These are phyloP conservation scores for Agrostemma githago DNA, from an alignment of 148 eudicot genomes.

Conservation along the genomic window DNA sequence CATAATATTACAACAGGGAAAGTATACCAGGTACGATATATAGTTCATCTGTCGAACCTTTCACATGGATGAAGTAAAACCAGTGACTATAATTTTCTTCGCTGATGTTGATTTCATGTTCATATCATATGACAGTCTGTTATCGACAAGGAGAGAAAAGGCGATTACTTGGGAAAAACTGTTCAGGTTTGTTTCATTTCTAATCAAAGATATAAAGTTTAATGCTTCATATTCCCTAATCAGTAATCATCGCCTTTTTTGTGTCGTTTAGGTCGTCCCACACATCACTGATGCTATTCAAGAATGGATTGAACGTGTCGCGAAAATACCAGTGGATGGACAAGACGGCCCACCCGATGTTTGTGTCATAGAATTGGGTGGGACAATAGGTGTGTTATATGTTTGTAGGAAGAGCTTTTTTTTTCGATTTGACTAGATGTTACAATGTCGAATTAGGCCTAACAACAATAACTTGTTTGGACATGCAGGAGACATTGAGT, in stretches of 20 bases:
- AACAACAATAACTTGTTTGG: background rate
- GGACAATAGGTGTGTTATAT: slow-evolving; percentile 68
- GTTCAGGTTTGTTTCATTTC: slow-evolving; percentile 58
- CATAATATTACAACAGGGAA: slow-evolving; percentile 95
- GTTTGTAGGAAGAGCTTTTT: slow-evolving; percentile 10
- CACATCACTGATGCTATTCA: slow-evolving; percentile 95
- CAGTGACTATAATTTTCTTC: background rate
- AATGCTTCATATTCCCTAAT: background rate
- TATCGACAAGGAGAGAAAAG: slow-evolving; percentile 86
- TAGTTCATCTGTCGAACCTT: slow-evolving; percentile 18
- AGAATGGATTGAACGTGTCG: slow-evolving; percentile 94
- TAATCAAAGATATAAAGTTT: background rate
- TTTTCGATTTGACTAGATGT: background rate
- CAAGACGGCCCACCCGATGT: slow-evolving; percentile 92
- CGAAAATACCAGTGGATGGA: slow-evolving; percentile 89
- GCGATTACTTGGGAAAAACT: slow-evolving; percentile 92
- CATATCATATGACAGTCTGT: slow-evolving; percentile 50
- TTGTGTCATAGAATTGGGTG: slow-evolving; percentile 98
- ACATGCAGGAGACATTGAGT: slow-evolving; percentile 84
- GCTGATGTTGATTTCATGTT: slow-evolving; percentile 13
- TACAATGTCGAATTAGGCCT: slow-evolving; percentile 6
- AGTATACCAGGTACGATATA: slow-evolving; percentile 58
- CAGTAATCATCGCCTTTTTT: slow-evolving; percentile 2
- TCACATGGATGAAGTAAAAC: slow-evolving; percentile 5
- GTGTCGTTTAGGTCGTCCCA: slow-evolving; percentile 75